Evolutionary conservation across 371 early-diverging fungal species (phyloP), one percentile per base, ranked within the genome.

Genomic region (Entomophthora muscae): DNA sequence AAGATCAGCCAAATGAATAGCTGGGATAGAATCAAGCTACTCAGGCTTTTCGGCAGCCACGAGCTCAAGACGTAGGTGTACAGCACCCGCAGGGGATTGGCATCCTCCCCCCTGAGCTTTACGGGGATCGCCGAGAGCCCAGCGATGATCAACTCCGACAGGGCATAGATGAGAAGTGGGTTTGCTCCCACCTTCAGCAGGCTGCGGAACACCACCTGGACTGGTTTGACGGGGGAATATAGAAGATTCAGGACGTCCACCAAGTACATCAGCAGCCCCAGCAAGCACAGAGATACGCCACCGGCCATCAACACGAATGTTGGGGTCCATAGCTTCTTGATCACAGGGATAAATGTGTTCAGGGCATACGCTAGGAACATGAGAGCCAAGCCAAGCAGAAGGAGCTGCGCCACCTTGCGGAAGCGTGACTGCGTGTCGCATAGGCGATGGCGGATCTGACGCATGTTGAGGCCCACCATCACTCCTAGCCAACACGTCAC

Each of bases 271-370:
- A 69, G 33, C 21, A 69, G 32, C 1, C 69, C 61, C 22, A 77
- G 55, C 42, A 66, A 58, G 26, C 66, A 65, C 52, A 70, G 62
- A 5, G 74, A 69, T 31, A 73, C 53, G 2, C 69, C 73, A 0
- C 71, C 67, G 32, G 69, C 57, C 22, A 72, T 31, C 28, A 75
- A 64, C 2, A 73, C 72, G 64, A 71, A 78, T 1, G 72, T 71
- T 0, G 75, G 76, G 0, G 77, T 77, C 79, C 79, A 78, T n/a
- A 76, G 67, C 21, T 69, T 66, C 65, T 78, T 78, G 65, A 70
- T 73, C 0, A 78, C 53, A 2, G 79, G 79, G 7, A 78, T 65
- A 21, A 70, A 66, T 26, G 69, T 33, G 27, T 67, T 59, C 52
- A 71, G 68, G 42, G 70, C 23, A 66, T 70, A 71, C 2, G 70